Percentiles rank a stretch among this genome's conserved stretches.
These are phyloP conservation scores for Neurospora cerealis DNA, from an alignment of 495 filamentous ascomycete genomes.

Conservation along the genomic window DNA sequence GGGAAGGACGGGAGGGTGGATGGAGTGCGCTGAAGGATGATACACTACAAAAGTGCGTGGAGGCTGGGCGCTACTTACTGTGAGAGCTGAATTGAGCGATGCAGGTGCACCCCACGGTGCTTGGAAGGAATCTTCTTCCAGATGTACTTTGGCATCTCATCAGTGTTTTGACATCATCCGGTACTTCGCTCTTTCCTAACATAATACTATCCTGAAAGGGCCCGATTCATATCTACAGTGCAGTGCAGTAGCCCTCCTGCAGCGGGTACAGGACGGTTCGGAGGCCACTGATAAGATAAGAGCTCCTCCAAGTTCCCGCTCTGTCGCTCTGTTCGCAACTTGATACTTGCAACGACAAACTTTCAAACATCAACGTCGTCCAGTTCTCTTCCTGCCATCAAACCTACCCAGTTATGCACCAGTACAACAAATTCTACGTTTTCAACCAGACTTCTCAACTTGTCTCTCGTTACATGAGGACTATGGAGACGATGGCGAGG, in stretches of 20 bases:
- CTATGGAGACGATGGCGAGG: not conserved
- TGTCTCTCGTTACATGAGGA: not conserved
- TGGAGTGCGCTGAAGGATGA: not conserved
- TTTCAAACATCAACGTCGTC: not conserved
- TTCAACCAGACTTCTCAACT: not conserved
- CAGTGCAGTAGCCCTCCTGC: not conserved
- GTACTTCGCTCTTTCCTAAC: not conserved
- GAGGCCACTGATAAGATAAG: not conserved
- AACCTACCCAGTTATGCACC: not conserved
- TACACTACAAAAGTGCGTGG: not conserved
- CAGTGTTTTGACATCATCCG: not conserved
- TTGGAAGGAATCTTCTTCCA: not conserved
- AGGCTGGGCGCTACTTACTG: too few species aligned
- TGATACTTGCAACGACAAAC: not conserved
- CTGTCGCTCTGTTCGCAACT: not conserved
- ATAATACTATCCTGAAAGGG: not conserved
- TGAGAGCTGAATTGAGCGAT: not conserved
- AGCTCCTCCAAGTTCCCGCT: not conserved
- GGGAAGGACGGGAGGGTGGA: not conserved
- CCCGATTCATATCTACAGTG: not conserved
- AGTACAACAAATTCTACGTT: not conserved
- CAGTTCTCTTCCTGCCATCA: not conserved
- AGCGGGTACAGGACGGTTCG: not conserved
- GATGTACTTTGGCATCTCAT: not conserved
- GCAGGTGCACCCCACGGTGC: not conserved